Conservation (phyloP, 2,329 filamentous ascomycete species). For the Fusarium transvaalense region DNA sequence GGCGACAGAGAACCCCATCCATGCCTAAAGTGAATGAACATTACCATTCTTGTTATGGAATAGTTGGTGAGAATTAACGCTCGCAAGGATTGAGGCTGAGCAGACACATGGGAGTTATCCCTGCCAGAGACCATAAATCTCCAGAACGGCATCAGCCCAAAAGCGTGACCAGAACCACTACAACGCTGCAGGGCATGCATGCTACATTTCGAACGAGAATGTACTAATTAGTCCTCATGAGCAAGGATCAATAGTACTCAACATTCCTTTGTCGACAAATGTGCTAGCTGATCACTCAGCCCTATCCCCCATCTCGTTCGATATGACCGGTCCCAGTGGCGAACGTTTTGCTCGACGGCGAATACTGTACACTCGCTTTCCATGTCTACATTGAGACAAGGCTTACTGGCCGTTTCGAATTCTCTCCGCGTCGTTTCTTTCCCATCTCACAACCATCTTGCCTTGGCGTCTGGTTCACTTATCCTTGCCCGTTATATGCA, state of each 20-base stretch:
- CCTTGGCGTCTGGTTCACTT: slow-evolving; percentile 5
- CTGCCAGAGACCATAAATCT: slow-evolving; percentile 9
- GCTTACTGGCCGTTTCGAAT: slow-evolving; percentile 28
- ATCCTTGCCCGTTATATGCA: slow-evolving; percentile 20
- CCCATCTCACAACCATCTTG: slow-evolving; percentile 5
- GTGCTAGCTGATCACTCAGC: slow-evolving; percentile 43
- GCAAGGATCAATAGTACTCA: slow-evolving; percentile 7
- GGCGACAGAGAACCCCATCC: slow-evolving; percentile 4
- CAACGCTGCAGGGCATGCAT: slow-evolving; percentile 29
- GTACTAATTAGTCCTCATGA: slow-evolving; percentile 16
- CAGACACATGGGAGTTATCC: slow-evolving; percentile 19
- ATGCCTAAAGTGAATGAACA: slow-evolving; percentile 6
- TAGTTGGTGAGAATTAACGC: slow-evolving; percentile 11
- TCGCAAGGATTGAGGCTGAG: slow-evolving; percentile 35
- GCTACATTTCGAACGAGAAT: slow-evolving; percentile 19
- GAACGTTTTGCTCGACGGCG: slow-evolving; percentile 15
- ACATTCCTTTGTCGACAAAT: slow-evolving; percentile 5
- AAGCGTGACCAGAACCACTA: slow-evolving; percentile 28
- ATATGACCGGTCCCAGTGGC: slow-evolving; percentile 26
- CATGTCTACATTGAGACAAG: slow-evolving; percentile 8
- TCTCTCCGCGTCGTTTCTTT: slow-evolving; percentile 9
- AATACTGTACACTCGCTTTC: slow-evolving; percentile 14
- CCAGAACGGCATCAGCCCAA: slow-evolving; percentile 19
- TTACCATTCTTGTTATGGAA: neutral
- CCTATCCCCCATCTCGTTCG: slow-evolving; percentile 35